phyloP scores from a whole-genome alignment of 2,329 filamentous ascomycete species.

The Dothideomycetidae sp. region DNA sequence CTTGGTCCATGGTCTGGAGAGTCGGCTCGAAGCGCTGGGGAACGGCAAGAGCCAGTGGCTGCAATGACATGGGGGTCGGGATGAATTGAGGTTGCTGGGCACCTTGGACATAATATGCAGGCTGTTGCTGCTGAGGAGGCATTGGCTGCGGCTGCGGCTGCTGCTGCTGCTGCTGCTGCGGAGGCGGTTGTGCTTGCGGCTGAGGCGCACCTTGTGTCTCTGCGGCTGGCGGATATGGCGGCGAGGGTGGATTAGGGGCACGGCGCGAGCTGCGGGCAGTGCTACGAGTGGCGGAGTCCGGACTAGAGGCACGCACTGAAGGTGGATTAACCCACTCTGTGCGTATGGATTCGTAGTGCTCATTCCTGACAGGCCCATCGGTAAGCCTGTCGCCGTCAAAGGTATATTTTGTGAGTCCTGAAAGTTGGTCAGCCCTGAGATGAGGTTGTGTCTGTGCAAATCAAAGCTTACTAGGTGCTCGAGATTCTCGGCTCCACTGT shows the following conservation, averaged over 20 bases:
- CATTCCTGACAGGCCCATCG: conserved; percentile 12
- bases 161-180: conserved; percentile 2
- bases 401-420: conserved; percentile 24
- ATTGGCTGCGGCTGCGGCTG: conserved; percentile 13
- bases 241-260: conserved; percentile 12
- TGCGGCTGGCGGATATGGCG: conserved; percentile 3
- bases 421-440: conserved; percentile 12
- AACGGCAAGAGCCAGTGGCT: conserved; percentile 28
- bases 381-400: conserved; percentile 21
- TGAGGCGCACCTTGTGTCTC: conserved; percentile 20
- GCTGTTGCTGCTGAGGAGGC: conserved; percentile 17
- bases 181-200: conserved; percentile 16
- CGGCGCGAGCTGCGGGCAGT: conserved; percentile 13
- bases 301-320: conserved; percentile 17
- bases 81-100: conserved; percentile 14
- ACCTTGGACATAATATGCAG: conserved; percentile 20
- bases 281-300: conserved; percentile 16
- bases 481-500: conserved; percentile 63
- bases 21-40: conserved; percentile 32
- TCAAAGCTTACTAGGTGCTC: conserved; percentile 29
- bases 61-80: conserved; percentile 11
- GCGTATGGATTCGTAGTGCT: conserved; percentile 22
- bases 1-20: conserved; percentile 54
- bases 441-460: too few species aligned
- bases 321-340: conserved; percentile 28